These are phyloP conservation scores for Stachybotrys chartarum DNA, from an alignment of 2,329 filamentous ascomycete genomes.

Conservation along the genomic window DNA sequence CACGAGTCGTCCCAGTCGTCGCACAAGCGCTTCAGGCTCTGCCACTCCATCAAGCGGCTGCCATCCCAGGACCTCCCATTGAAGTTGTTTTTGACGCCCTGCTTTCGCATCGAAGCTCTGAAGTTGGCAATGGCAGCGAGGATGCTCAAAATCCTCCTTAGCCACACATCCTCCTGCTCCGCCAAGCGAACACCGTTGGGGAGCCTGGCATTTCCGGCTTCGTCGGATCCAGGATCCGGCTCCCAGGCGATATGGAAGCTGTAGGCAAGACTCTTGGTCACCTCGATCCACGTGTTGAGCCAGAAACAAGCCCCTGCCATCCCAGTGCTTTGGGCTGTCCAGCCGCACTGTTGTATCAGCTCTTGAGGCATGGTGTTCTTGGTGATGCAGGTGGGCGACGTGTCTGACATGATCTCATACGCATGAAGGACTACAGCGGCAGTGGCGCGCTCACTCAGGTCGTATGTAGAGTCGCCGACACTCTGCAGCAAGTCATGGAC, in stretches of 20 bases:
- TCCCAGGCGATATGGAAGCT: constrained; percentile 86
- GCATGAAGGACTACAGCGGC: constrained; percentile 85
- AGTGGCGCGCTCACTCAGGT: constrained; percentile 77
- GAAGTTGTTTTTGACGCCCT: not conserved
- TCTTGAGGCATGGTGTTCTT: constrained; percentile 81
- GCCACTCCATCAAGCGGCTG: constrained; percentile 65
- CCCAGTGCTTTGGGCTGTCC: constrained; percentile 73
- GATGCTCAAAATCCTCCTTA: constrained; percentile 82
- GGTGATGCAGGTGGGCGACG: constrained; percentile 73
- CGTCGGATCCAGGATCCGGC: constrained; percentile 80
- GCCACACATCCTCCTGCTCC: constrained; percentile 76
- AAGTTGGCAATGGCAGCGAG: constrained; percentile 85
- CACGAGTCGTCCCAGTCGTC: constrained; percentile 75
- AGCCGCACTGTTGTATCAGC: constrained; percentile 81
- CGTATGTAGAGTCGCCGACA: constrained; percentile 76
- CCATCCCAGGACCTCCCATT: constrained; percentile 32
- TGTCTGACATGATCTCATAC: constrained; percentile 87
- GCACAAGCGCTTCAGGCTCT: constrained; percentile 69
- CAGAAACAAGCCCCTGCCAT: constrained; percentile 88
- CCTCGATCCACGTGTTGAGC: constrained; percentile 85
- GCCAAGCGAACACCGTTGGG: constrained; percentile 23
- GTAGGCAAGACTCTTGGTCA: constrained; percentile 80
- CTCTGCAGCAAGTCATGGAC: constrained; percentile 70
- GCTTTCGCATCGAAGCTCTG: constrained; percentile 54
- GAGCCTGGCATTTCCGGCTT: constrained; percentile 30